Base-by-base conservation (phyloP, 2,329 filamentous ascomycete genomes). In the Trichoderma breve region DNA sequence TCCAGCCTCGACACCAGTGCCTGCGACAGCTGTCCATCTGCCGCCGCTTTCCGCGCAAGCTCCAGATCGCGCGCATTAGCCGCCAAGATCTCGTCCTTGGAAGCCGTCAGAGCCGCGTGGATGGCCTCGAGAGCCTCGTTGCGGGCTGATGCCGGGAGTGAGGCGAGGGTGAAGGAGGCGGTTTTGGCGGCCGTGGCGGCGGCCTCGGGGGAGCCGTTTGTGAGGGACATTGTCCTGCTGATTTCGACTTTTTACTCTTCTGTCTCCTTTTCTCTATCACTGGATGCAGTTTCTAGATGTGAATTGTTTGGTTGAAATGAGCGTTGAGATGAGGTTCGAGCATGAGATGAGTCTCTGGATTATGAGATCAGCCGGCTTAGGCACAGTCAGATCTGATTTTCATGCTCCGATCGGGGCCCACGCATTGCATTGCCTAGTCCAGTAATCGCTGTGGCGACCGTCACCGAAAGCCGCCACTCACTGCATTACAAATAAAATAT, bases 1-100 rank as follows among this genome's bases (percentile, higher is more conserved):
- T 99, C 95, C 73, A 99, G 87, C 71, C 96, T 89, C 78, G 97
- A 96, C 36, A 98, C 89, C 28, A 98, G 87, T 78, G 93, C 96
- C 78, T 92, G 88, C 80, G 91, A 95, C 64, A 98, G 84, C 62
- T 90, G 85, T 53, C 95, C 95, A 77, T 90, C 88, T 18, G 90
- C 88, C 24, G 93, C 93, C 63, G 93, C 93, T 77, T 88, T 86
- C 53, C 87, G 88, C 3, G 96, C 96, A 60, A 88, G 84, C 69
- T 91, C 89, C 68, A 99, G 87, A 81, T 99, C 96, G 73, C 87
- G 88, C 32, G 91, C 91, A 83, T 99, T 99, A 73, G 96, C 96
- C 55, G 91, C 90, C 64, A 99, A 87, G 75, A 99, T 97, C 15
- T 89, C 85, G 72, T 93, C 88, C 80, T 90, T 92, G 64, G 91